Conservation (phyloP, 192 early-diverging fungal genomes). For the Diversispora epigaea region DNA sequence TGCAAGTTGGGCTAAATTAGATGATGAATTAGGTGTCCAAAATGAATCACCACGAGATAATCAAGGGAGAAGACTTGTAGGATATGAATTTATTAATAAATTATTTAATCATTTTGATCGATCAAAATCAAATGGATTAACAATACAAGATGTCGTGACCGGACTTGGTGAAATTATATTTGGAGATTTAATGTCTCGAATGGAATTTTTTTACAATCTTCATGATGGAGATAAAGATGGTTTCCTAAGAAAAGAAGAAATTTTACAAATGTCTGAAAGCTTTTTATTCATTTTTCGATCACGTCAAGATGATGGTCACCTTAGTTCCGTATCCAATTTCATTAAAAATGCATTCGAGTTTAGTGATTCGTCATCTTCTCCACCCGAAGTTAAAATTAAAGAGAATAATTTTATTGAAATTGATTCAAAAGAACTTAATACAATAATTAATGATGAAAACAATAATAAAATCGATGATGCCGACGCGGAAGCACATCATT, state of each 20-base stretch:
- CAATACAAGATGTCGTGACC: conserved; percentile 76
- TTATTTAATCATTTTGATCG: conserved; percentile 57
- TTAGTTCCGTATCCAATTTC: conserved; percentile 59
- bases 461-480: not conserved
- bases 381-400: conserved; percentile 33
- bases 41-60: conserved; percentile 36
- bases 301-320: conserved; percentile 55
- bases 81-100: conserved; percentile 41
- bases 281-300: conserved; percentile 74
- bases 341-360: conserved; percentile 64
- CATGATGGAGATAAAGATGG: conserved; percentile 71
- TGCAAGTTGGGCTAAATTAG: conserved; percentile 62
- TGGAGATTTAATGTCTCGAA: conserved; percentile 73
- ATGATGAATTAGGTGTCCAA: conserved; percentile 40
- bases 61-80: conserved; percentile 32
- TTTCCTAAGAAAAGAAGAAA: conserved; percentile 69
- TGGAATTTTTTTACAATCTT: conserved; percentile 81
- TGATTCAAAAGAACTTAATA: not conserved
- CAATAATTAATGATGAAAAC: not conserved
- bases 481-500: not conserved
- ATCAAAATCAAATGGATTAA: conserved; percentile 55
- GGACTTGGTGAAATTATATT: conserved; percentile 76
- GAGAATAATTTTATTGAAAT: not conserved
- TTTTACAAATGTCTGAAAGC: conserved; percentile 82
- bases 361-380: conserved; percentile 16